phyloP scores from a whole-genome alignment of 371 early-diverging fungal genomes.

The Mortierella sp. region DNA sequence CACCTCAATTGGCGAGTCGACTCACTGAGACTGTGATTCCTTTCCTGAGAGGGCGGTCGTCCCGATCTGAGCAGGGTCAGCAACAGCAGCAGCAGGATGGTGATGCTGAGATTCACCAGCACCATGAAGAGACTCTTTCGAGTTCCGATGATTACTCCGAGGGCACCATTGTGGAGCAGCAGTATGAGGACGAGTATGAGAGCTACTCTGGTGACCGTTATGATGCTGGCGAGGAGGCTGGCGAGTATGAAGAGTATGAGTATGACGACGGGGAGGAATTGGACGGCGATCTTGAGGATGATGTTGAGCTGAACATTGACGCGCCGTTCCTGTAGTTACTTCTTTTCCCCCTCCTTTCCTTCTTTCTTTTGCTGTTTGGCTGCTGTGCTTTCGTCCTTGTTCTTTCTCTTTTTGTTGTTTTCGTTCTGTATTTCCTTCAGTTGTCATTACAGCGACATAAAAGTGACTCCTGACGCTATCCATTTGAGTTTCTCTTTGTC shows the following conservation, averaged over 20 bases:
- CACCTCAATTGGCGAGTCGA: slow-evolving; percentile 41
- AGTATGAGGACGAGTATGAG: slow-evolving; percentile 4
- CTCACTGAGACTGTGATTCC: slow-evolving; percentile 42
- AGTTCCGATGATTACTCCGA: not conserved
- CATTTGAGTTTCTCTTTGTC: not conserved
- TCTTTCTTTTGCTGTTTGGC: not conserved
- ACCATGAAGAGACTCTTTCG: not conserved
- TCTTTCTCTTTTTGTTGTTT: not conserved
- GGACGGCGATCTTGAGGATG: slow-evolving; percentile 33
- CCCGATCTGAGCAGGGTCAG: slow-evolving; percentile 9
- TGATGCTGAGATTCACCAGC: not conserved
- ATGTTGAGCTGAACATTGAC: slow-evolving; percentile 43
- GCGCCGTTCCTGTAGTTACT: slow-evolving; percentile 38
- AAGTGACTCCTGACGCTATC: not conserved
- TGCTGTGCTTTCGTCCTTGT: not conserved
- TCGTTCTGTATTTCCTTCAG: not conserved
- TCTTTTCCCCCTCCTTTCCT: not conserved
- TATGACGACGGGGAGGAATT: slow-evolving; percentile 25
- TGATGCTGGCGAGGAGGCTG: not conserved
- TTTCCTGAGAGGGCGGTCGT: slow-evolving; percentile 24
- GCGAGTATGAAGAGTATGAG: slow-evolving; percentile 22
- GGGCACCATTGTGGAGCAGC: not conserved
- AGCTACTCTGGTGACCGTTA: not conserved
- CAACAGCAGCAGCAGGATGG: not conserved
- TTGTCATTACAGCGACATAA: not conserved